Evolutionary conservation across 2,329 filamentous ascomycete genomes (phyloP), one percentile per base, ranked within the genome.

Genomic region (Aureobasidium sp.): DNA sequence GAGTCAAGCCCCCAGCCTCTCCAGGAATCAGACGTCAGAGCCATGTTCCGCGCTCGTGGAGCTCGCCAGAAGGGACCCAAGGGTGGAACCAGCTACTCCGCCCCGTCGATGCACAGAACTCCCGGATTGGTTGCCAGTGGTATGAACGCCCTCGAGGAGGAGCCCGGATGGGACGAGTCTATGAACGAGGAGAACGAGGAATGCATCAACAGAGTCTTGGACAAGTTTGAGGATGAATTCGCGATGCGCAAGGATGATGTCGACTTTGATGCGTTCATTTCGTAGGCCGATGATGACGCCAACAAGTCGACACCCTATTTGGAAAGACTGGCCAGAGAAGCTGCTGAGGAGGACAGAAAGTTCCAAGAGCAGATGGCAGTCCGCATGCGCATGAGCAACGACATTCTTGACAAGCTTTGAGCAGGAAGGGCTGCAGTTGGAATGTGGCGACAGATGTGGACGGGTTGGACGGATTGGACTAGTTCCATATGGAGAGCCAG

Each of bases 1-100:
- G 71, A 69, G 72, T 14, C 70, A 70, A 3, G 68, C 72, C 24
- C 66, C 78, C 44, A 71, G 69, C 22, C 63, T 74, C 38, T 35
- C 0, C 5, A 59, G 78, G 6, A 69, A 75, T 14, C 71, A 70
- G 3, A 56, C 42, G 16, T 60, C 54, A n/a, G 55, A 53, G 19
- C 41, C 44, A 39, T 38, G 47, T 35, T 45, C 52, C 35, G 50
- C 39, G 47, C 51, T 12, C 27, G 29, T 14, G 17, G 4, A 4
- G 17, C 37, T 24, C 48, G 53, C 17, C 34, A 38, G 35, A 35
- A 49, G 35, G 35, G 27, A 22, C 22, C 22, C 40, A n/a, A n/a
- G n/a, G n/a, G n/a, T n/a, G n/a, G n/a, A n/a, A 14, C 21, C 14
- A 11, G 39, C 11, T 19, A 14, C 39, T 19, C 17, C 8, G 11